phyloP scores from a whole-genome alignment of 2,329 filamentous ascomycete species.

The Fonsecaea monophora region DNA sequence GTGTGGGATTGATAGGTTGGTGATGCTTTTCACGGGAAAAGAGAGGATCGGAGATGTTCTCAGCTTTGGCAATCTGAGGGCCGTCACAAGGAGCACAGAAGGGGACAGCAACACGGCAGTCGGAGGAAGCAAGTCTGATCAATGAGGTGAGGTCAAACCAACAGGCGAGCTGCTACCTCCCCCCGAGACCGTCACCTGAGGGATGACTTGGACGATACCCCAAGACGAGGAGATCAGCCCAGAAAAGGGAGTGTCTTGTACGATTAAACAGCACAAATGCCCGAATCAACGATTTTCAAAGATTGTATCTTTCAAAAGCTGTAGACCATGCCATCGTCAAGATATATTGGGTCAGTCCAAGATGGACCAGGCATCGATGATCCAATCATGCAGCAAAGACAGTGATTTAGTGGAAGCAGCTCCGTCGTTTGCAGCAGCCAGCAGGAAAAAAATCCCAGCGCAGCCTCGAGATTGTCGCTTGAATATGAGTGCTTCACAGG shows the following conservation, averaged over 20 bases:
- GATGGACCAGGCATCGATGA: too few relatives aligned
- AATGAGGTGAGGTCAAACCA: neutral
- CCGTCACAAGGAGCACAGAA: conserved; percentile 47
- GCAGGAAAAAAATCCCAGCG: too few relatives aligned
- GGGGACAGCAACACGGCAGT: neutral
- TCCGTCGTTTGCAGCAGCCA: too few relatives aligned
- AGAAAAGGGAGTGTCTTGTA: neutral
- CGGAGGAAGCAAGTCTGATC: neutral
- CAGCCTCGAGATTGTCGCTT: too few relatives aligned
- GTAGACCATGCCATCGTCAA: too few relatives aligned
- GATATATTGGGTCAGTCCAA: too few relatives aligned
- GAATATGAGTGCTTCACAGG: too few relatives aligned
- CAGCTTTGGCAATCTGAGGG: conserved; percentile 81
- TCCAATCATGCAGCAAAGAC: too few relatives aligned
- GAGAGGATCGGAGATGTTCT: conserved; percentile 84
- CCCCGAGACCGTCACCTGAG: neutral
- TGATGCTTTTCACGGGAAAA: conserved; percentile 85
- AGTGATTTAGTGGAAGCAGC: too few relatives aligned
- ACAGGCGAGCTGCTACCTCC: neutral
- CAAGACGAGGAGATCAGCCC: neutral
- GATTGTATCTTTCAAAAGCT: too few relatives aligned
- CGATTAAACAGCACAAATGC: neutral
- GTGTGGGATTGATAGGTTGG: conserved; percentile 85
- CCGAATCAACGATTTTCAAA: too few relatives aligned
- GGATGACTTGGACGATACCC: too few relatives aligned